Percentiles rank a stretch among this genome's conserved stretches.
phyloP scores from a whole-genome alignment of 148 eudicot genomes.

The Rhododendron ovatum region DNA sequence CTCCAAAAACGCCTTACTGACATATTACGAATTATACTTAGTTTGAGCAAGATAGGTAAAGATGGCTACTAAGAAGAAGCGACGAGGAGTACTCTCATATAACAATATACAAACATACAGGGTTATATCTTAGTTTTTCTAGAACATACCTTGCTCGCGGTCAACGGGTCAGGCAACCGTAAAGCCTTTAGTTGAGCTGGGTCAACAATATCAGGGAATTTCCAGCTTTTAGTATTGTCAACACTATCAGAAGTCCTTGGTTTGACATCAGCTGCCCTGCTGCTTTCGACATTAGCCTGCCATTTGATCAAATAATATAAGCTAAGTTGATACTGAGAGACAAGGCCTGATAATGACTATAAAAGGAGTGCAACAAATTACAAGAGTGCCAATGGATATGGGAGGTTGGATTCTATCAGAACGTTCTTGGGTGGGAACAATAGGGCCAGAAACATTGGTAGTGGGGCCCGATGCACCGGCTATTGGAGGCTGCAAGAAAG shows the following conservation, averaged over 20 bases:
- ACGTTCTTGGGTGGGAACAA: slow-evolving; percentile 31
- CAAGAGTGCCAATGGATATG: slow-evolving; percentile 44
- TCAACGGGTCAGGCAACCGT: slow-evolving; percentile 43
- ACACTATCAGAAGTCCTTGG: slow-evolving; percentile 34
- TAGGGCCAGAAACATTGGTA: slow-evolving; percentile 31
- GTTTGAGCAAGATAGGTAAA: neutral
- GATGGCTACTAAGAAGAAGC: neutral
- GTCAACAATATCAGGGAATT: slow-evolving; percentile 45
- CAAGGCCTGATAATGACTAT: neutral
- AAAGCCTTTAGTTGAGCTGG: slow-evolving; percentile 46
- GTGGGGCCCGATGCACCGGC: slow-evolving; percentile 36
- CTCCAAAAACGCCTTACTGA: neutral
- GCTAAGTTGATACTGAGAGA: neutral
- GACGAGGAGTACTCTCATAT: neutral
- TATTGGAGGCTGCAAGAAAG: slow-evolving; percentile 40
- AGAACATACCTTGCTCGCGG: slow-evolving; percentile 43
- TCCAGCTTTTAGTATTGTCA: slow-evolving; percentile 43
- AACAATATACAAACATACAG: neutral
- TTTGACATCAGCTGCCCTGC: slow-evolving; percentile 43
- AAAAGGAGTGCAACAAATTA: slow-evolving; percentile 8
- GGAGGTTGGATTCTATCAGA: slow-evolving; percentile 40
- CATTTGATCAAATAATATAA: slow-evolving; percentile 5
- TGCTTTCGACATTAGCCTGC: slow-evolving; percentile 47
- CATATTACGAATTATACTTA: neutral
- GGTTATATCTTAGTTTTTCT: neutral